Conservation (phyloP, 2,329 filamentous ascomycete genomes). For the Epichloe sibirici region DNA sequence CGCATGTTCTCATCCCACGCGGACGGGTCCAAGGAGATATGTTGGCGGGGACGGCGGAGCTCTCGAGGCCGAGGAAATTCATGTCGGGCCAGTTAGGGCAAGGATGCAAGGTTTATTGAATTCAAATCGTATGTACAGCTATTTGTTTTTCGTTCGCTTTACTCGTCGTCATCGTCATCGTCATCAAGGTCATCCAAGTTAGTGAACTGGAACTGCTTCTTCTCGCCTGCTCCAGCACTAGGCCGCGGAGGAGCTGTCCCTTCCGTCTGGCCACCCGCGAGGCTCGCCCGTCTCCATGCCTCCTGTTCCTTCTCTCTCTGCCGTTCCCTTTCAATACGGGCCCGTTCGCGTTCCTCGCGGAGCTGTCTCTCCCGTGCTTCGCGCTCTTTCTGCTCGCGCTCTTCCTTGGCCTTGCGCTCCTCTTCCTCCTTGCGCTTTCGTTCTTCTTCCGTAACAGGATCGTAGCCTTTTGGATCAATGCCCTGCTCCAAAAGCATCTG, state of each 20-base stretch:
- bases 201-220: conserved; percentile 45
- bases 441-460: conserved; percentile 43
- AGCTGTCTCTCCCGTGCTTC: conserved; percentile 32
- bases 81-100: too few relatives aligned
- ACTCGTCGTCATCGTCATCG: conserved; percentile 27
- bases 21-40: not conserved
- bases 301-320: conserved; percentile 30
- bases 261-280: conserved; percentile 15
- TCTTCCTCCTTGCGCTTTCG: conserved; percentile 39
- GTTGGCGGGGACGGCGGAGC: too few relatives aligned
- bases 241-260: conserved; percentile 15
- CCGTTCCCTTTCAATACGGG: conserved; percentile 30
- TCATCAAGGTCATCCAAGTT: conserved; percentile 41
- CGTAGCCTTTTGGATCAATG: conserved; percentile 47
- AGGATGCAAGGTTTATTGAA: not conserved
- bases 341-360: conserved; percentile 26
- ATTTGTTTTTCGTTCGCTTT: not conserved
- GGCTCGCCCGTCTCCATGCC: conserved; percentile 28
- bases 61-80: too few relatives aligned
- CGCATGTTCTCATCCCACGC: not conserved
- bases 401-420: conserved; percentile 32
- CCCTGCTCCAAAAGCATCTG: conserved; percentile 51
- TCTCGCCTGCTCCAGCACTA: conserved; percentile 21
- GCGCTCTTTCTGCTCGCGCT: conserved; percentile 32
- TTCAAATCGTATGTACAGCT: not conserved